Evolutionary conservation across 768 basidiomycete species (phyloP).

Genomic region (Suillus sp.): DNA sequence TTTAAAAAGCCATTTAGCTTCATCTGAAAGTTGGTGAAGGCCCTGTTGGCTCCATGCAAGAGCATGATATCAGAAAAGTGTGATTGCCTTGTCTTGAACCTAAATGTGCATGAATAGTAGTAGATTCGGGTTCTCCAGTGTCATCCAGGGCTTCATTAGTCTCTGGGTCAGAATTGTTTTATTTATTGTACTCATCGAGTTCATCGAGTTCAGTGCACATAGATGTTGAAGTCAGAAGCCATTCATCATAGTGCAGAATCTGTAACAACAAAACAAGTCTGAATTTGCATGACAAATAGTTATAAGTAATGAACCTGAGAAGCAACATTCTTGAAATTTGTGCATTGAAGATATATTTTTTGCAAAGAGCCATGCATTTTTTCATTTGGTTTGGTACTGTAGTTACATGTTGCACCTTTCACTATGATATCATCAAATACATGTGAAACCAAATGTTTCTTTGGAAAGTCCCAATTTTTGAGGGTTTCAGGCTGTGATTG

Average conservation of each 20-base stretch:
- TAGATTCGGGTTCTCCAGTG: not conserved
- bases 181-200: constrained; percentile 22
- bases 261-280: not conserved
- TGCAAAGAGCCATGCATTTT: constrained; percentile 27
- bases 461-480: constrained; percentile 37
- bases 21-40: constrained; percentile 9
- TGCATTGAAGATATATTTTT: constrained; percentile 26
- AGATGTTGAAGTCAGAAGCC: constrained; percentile 13
- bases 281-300: not conserved
- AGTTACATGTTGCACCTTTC: constrained; percentile 36
- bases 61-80: not conserved
- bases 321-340: constrained; percentile 46
- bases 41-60: not conserved
- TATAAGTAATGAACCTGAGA: constrained; percentile 29
- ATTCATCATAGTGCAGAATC: too few relatives aligned
- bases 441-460: constrained; percentile 34
- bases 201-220: constrained; percentile 2
- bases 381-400: constrained; percentile 37
- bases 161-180: constrained; percentile 25
- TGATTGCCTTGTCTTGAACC: constrained; percentile 4
- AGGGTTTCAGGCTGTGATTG: not conserved
- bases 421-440: constrained; percentile 33
- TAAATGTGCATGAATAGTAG: not conserved
- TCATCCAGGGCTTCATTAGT: not conserved
- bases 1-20: constrained; percentile 12